A percentile compares a stretch with the other conserved stretches of the same genome.
Evolutionary conservation across 148 eudicot species (phyloP).

Genomic region (Cornus florida): DNA sequence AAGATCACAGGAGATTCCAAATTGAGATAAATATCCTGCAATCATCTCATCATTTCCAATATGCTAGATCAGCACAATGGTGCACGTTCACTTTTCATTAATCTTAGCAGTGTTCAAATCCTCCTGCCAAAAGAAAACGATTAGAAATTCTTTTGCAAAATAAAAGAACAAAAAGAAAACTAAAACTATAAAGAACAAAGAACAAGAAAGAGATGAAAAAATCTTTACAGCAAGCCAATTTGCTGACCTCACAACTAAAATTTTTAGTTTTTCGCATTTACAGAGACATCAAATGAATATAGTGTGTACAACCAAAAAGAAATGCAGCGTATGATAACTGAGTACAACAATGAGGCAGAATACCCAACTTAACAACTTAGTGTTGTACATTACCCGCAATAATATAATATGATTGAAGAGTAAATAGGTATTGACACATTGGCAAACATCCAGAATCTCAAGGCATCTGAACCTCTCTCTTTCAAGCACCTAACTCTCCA

Average conservation of each 20-base stretch:
- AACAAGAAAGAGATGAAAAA: too few relatives aligned
- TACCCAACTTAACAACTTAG: not conserved
- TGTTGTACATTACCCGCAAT: not conserved
- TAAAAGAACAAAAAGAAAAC: not conserved
- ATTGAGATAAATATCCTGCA: not conserved
- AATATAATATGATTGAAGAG: not conserved
- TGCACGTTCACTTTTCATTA: not conserved
- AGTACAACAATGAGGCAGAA: not conserved
- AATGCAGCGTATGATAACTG: not conserved
- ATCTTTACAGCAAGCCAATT: too few relatives aligned
- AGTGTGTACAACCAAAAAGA: not conserved
- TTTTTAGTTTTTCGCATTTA: not conserved
- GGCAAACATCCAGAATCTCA: not conserved
- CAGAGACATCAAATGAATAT: too few relatives aligned
- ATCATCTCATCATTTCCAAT: not conserved
- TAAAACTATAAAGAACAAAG: too few relatives aligned
- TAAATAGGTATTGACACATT: not conserved
- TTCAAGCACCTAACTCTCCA: not conserved
- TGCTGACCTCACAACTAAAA: not conserved
- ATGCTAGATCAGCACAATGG: not conserved
- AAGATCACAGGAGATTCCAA: not conserved
- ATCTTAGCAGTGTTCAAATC: not conserved
- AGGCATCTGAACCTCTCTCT: not conserved
- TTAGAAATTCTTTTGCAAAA: not conserved
- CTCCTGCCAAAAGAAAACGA: constrained; percentile 11